Conservation (phyloP, 2,329 filamentous ascomycete genomes). For the Cytospora chrysosperma region DNA sequence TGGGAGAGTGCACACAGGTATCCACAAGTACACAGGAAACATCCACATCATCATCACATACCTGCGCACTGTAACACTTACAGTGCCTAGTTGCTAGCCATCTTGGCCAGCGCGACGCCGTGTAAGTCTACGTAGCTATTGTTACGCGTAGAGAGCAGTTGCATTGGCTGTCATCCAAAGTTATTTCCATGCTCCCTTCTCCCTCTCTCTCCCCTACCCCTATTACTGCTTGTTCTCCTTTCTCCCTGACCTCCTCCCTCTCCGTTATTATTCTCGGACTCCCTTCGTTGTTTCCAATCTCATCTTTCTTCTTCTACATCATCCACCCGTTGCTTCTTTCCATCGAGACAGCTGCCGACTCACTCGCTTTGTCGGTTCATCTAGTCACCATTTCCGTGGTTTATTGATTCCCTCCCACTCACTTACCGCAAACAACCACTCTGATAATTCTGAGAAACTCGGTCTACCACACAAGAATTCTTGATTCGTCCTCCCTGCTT, state of each 20-base stretch:
- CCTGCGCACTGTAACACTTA: background rate
- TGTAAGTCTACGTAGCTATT: background rate
- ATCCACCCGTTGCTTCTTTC: conserved; percentile 14
- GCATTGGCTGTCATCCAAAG: background rate
- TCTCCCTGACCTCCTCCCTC: background rate
- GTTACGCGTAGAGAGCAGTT: background rate
- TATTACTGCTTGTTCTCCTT: conserved; percentile 1
- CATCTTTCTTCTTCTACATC: background rate
- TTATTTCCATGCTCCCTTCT: background rate
- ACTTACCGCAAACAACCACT: background rate
- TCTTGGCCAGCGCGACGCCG: background rate
- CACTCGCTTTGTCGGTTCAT: conserved; percentile 24
- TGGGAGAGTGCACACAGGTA: background rate
- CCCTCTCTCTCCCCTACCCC: background rate
- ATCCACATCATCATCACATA: background rate
- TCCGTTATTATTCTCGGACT: background rate
- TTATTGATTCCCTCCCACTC: conserved; percentile 13
- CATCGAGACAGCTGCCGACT: conserved; percentile 11
- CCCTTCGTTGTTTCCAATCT: background rate
- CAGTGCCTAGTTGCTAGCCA: background rate
- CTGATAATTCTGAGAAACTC: background rate
- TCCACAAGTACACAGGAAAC: too few species aligned
- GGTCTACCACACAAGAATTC: background rate
- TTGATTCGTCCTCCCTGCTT: background rate
- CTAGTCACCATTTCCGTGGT: conserved; percentile 12